Conservation (phyloP, 2,329 filamentous ascomycete species). For the Colletotrichum echinochloae region DNA sequence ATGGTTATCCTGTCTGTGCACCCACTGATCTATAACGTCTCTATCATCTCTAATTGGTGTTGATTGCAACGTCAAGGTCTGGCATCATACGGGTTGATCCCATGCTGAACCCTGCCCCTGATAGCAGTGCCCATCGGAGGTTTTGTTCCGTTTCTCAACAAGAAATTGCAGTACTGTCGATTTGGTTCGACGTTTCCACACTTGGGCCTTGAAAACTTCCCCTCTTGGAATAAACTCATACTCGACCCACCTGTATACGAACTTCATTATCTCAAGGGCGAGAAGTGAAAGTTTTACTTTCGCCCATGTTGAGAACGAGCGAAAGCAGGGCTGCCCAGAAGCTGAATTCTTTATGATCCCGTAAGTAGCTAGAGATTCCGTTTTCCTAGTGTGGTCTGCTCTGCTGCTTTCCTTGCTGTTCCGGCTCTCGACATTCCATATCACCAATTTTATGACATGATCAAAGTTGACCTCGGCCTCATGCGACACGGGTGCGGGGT, state of each 20-base stretch:
- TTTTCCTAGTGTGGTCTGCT: too few species aligned
- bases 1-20: neutral
- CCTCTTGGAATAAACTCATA: constrained; percentile 57
- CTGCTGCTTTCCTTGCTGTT: too few species aligned
- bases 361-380: neutral
- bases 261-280: constrained; percentile 56
- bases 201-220: constrained; percentile 56
- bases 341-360: constrained; percentile 9
- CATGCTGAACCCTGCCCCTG: neutral
- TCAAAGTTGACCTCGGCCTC: constrained; percentile 12
- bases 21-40: neutral
- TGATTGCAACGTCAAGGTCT: neutral
- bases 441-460: too few species aligned
- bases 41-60: neutral
- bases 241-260: constrained; percentile 57
- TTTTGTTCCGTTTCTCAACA: too few species aligned
- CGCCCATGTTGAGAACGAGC: constrained; percentile 46
- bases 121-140: neutral
- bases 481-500: constrained; percentile 21
- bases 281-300: constrained; percentile 47
- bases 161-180: neutral
- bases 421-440: too few species aligned
- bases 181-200: neutral
- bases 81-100: neutral
- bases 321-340: constrained; percentile 46